phyloP scores from a whole-genome alignment of 257 asterid species.

The Jasminum sambac region DNA sequence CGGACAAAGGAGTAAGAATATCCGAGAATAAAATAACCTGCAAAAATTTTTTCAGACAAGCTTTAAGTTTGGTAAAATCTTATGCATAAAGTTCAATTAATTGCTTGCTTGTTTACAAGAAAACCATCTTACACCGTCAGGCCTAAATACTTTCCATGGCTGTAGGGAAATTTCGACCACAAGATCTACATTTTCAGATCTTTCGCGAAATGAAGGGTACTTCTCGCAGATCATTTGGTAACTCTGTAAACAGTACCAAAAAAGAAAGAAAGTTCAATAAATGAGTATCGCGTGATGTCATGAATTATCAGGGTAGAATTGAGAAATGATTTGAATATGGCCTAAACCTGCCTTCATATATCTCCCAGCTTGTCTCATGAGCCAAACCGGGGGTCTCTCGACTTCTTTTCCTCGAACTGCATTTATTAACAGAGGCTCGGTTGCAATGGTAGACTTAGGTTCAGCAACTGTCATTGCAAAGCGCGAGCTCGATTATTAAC shows the following conservation, averaged over 20 bases:
- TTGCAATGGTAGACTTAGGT: slow-evolving; percentile 63
- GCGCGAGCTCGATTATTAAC: slow-evolving; percentile 7
- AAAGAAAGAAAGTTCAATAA: slow-evolving; percentile 25
- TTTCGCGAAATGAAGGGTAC: slow-evolving; percentile 92
- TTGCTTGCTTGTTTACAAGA: slow-evolving; percentile 7
- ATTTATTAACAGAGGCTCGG: slow-evolving; percentile 81
- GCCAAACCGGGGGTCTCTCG: slow-evolving; percentile 99
- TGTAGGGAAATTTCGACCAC: slow-evolving; percentile 98
- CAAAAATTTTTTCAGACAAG: slow-evolving; percentile 25
- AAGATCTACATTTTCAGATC: slow-evolving; percentile 98
- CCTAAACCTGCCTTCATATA: slow-evolving; percentile 98
- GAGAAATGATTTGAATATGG: not conserved
- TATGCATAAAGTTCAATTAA: not conserved
- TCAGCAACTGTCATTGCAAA: slow-evolving; percentile 78
- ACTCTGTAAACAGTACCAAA: slow-evolving; percentile 57
- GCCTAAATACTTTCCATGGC: slow-evolving; percentile 92
- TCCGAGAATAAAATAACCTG: slow-evolving; percentile 99
- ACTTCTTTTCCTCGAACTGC: slow-evolving; percentile 94
- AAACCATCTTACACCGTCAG: slow-evolving; percentile 80
- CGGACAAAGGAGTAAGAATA: slow-evolving; percentile 95
- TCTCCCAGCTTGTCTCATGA: slow-evolving; percentile 99
- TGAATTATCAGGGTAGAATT: not conserved
- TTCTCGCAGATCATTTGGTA: slow-evolving; percentile 93
- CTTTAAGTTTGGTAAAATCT: not conserved
- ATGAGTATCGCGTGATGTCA: slow-evolving; percentile 22